Conservation (phyloP, 1,284 basidiomycete genomes). For the Phellopilus nigrolimitatus region DNA sequence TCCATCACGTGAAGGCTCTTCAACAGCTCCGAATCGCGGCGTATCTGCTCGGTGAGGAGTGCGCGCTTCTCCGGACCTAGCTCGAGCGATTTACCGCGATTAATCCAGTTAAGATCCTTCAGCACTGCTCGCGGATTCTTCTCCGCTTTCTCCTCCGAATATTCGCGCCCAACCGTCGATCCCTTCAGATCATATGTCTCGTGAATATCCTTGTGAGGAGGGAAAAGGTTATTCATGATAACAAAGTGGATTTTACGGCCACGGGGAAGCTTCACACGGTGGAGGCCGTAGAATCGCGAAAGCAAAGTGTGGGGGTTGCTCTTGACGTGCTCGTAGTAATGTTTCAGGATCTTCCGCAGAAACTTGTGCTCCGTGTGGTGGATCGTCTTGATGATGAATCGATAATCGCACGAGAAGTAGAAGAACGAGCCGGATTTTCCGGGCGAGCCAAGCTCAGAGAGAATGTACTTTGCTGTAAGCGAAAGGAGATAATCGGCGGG, state of each 20-base stretch:
- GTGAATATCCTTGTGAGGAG: conserved; percentile 94
- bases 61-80: conserved; percentile 93
- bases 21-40: conserved; percentile 83
- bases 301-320: conserved; percentile 92
- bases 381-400: conserved; percentile 99
- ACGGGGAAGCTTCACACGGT: conserved; percentile 92
- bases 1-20: conserved; percentile 90
- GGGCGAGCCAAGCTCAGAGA: conserved; percentile 96
- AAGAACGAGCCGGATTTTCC: conserved; percentile 99
- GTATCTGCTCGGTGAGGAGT: conserved; percentile 84
- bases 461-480: conserved; percentile 95
- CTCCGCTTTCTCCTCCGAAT: conserved; percentile 79
- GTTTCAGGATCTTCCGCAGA: conserved; percentile 76
- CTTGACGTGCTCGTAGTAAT: conserved; percentile 87
- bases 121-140: conserved; percentile 84
- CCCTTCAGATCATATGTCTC: conserved; percentile 98
- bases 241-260: conserved; percentile 98
- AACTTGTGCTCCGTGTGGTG: conserved; percentile 94
- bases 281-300: conserved; percentile 93
- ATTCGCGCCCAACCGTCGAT: conserved; percentile 85
- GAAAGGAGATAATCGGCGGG: conserved; percentile 97
- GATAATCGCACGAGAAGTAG: conserved; percentile 98
- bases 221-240: conserved; percentile 99
- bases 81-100: conserved; percentile 72
- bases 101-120: conserved; percentile 97